Conservation (phyloP, 2,329 filamentous ascomycete genomes). For the Pseudogymnoascus sp. region DNA sequence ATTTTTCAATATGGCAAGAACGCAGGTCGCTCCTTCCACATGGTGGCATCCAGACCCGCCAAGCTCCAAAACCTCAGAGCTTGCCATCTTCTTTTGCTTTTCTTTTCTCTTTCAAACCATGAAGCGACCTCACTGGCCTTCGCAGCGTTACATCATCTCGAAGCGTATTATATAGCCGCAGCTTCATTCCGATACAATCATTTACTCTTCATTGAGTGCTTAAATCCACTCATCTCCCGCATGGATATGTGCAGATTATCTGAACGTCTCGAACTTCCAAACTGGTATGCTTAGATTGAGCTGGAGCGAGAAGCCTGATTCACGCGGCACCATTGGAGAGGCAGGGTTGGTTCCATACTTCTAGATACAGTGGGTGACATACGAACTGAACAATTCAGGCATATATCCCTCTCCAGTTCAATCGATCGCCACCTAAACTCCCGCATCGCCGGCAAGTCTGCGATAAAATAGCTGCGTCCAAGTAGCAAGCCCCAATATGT, state of each 20-base stretch:
- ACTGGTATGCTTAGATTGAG: background rate
- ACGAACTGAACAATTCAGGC: background rate
- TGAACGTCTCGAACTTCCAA: background rate
- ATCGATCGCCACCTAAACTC: background rate
- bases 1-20: background rate
- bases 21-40: background rate
- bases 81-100: background rate
- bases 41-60: background rate
- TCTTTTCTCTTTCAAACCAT: background rate
- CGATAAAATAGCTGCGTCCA: background rate
- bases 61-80: background rate
- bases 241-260: background rate
- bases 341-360: background rate
- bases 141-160: background rate
- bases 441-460: background rate
- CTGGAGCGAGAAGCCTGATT: background rate
- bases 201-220: background rate
- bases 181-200: background rate
- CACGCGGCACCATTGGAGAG: background rate
- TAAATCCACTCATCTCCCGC: background rate
- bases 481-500: background rate
- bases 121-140: constrained; percentile 1
- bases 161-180: background rate
- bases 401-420: background rate
- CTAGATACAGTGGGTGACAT: background rate